phyloP scores from a whole-genome alignment of 768 basidiomycete genomes.

The Chalciporus piperatus region DNA sequence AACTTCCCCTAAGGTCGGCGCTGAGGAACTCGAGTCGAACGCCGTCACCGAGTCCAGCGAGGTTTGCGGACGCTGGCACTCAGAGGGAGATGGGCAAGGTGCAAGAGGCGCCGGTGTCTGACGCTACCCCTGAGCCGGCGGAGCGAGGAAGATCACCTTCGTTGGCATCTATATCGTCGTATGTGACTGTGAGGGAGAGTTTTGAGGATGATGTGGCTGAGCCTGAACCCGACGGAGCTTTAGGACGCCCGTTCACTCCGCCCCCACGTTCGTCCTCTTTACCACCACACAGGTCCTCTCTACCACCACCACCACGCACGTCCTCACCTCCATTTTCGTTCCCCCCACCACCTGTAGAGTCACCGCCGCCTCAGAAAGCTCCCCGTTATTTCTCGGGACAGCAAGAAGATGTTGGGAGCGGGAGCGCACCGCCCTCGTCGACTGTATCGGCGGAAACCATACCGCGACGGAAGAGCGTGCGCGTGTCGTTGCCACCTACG shows the following conservation, averaged over 20 bases:
- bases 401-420: not conserved
- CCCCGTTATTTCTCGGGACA: not conserved
- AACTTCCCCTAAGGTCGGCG: constrained; percentile 60
- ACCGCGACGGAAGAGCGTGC: constrained; percentile 62
- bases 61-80: not conserved
- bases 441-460: constrained; percentile 14
- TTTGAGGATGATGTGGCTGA: constrained; percentile 33
- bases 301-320: not conserved
- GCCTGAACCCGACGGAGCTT: not conserved
- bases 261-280: not conserved
- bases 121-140: not conserved
- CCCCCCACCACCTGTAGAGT: constrained; percentile 13
- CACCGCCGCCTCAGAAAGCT: constrained; percentile 1
- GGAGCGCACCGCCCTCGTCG: constrained; percentile 9
- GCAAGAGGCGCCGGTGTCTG: not conserved
- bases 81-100: not conserved
- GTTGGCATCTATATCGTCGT: constrained; percentile 47
- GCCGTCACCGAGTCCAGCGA: constrained; percentile 41
- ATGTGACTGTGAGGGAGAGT: constrained; percentile 62
- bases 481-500: constrained; percentile 74
- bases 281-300: not conserved
- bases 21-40: constrained; percentile 52
- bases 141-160: not conserved
- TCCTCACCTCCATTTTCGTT: constrained; percentile 7
- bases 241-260: not conserved